These are phyloP conservation scores for Silybum marianum DNA, from an alignment of 129 eudicot genomes.

Conservation along the genomic window DNA sequence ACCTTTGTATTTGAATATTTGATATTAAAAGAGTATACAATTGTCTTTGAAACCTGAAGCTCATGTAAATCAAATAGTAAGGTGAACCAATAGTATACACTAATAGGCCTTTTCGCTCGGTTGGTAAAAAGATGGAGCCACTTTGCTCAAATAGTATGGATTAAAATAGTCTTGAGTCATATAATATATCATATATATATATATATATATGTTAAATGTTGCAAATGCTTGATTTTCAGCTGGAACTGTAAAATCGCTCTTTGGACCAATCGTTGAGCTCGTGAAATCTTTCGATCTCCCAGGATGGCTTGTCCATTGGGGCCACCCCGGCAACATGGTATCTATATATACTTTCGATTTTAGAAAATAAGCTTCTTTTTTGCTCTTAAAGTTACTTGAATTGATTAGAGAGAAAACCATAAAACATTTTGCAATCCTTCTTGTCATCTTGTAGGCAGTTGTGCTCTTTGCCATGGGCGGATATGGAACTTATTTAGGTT, in stretches of 20 bases:
- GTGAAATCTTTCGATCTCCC: constrained; percentile 78
- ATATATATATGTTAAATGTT: no score
- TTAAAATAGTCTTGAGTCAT: no score
- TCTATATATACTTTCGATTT: neutral
- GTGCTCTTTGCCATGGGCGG: constrained; percentile 99
- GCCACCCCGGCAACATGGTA: constrained; percentile 99
- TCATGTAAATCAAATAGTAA: neutral
- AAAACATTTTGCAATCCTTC: neutral
- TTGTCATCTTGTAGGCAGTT: constrained; percentile 58
- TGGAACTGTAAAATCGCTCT: constrained; percentile 64
- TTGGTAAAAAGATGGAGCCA: no score
- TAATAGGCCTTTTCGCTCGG: neutral
- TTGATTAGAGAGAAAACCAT: neutral
- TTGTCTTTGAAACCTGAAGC: neutral
- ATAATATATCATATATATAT: no score
- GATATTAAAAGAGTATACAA: neutral
- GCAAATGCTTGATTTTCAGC: constrained; percentile 55
- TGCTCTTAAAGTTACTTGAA: neutral
- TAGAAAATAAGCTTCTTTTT: neutral
- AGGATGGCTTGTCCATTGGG: constrained; percentile 96
- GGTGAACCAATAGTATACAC: neutral
- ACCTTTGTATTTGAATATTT: neutral
- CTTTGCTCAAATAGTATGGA: no score
- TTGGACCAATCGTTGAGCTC: constrained; percentile 79
- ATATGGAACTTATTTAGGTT: constrained; percentile 90